A percentile compares a stretch with the other conserved stretches of the same genome.
phyloP scores from a whole-genome alignment of 345 rosid species.

The Corchorus olitorius region DNA sequence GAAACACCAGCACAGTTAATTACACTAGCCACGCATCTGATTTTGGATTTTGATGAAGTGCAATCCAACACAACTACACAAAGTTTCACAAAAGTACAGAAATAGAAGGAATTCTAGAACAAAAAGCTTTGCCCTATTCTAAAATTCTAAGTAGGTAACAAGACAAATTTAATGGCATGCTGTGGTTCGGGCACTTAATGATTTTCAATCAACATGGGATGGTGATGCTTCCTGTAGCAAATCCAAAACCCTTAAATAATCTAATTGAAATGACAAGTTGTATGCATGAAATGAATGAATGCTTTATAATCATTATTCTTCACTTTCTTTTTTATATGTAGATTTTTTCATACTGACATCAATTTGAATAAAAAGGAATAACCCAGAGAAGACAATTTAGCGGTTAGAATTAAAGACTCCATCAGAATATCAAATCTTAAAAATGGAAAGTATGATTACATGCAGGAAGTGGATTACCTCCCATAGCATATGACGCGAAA shows the following conservation, averaged over 20 bases:
- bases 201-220: background rate
- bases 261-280: background rate
- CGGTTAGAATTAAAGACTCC: background rate
- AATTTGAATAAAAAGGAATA: background rate
- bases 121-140: background rate
- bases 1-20: conserved; percentile 5
- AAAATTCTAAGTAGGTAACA: background rate
- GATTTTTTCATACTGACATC: background rate
- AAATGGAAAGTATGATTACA: background rate
- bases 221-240: conserved; percentile 1
- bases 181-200: background rate
- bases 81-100: background rate
- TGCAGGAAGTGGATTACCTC: background rate
- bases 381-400: background rate
- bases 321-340: background rate
- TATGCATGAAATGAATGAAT: background rate
- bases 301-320: background rate
- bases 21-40: background rate
- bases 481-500: background rate
- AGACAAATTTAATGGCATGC: background rate
- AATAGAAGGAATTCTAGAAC: background rate
- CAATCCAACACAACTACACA: conserved; percentile 9
- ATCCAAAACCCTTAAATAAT: background rate
- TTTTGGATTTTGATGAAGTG: background rate
- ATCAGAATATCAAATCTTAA: background rate